phyloP scores from a whole-genome alignment of 1,284 basidiomycete genomes.

The Rhodotorula sp. region DNA sequence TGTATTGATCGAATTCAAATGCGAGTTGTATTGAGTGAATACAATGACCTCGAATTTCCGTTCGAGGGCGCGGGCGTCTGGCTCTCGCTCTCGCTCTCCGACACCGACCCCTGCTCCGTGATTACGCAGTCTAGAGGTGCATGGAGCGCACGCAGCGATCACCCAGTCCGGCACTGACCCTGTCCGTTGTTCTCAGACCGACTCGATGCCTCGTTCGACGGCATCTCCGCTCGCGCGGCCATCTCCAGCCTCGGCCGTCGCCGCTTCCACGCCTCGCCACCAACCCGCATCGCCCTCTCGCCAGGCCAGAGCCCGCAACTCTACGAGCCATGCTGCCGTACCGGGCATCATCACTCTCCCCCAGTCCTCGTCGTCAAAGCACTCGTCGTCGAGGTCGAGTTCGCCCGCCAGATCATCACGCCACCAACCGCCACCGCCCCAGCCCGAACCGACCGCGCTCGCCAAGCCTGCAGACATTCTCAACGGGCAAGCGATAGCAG shows the following conservation, averaged over 20 bases:
- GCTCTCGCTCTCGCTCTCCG: no score
- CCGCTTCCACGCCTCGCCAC: neutral
- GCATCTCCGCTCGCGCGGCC: conserved; percentile 2
- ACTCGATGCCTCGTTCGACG: neutral
- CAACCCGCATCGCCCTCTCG: neutral
- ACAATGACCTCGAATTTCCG: no score
- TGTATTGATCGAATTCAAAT: no score
- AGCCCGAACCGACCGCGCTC: neutral
- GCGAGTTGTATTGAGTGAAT: no score
- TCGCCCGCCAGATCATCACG: neutral
- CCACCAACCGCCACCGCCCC: conserved; percentile 4
- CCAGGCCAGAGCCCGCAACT: no score
- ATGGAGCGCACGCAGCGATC: neutral
- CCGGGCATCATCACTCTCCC: conserved; percentile 27
- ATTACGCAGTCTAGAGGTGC: neutral
- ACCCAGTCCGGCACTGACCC: neutral
- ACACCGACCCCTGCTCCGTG: no score
- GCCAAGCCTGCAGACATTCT: neutral
- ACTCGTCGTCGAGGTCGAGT: neutral
- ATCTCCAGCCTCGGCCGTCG: neutral
- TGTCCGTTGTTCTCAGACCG: neutral
- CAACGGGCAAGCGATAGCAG: conserved; percentile 1
- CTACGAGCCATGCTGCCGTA: neutral
- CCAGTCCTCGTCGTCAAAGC: neutral
- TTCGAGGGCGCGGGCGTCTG: no score